These are phyloP conservation scores for Fusarium sororula DNA, from an alignment of 2,329 filamentous ascomycete species.

Conservation along the genomic window DNA sequence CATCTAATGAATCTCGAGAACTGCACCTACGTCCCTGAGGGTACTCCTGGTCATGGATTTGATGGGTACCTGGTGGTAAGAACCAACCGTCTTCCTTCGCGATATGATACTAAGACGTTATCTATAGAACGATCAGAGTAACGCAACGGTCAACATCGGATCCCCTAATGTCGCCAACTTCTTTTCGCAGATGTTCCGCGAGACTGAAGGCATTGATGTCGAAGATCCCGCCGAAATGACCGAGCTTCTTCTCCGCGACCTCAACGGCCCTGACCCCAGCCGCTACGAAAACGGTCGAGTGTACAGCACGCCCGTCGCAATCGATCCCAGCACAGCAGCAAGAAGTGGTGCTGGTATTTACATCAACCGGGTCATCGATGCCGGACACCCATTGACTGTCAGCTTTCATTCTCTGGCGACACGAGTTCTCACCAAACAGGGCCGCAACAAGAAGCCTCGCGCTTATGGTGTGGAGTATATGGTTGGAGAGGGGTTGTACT, in stretches of 20 bases:
- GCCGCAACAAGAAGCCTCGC: background rate
- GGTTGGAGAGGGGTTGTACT: background rate
- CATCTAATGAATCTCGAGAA: background rate
- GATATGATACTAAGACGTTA: fast-evolving
- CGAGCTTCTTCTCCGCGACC: background rate
- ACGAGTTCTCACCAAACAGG: background rate
- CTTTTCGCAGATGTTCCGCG: background rate
- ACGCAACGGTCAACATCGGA: background rate
- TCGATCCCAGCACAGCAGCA: background rate
- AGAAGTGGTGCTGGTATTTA: background rate
- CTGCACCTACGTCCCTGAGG: background rate
- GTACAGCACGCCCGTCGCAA: background rate
- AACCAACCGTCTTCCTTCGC: fast-evolving
- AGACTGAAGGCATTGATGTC: background rate
- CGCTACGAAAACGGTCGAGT: background rate
- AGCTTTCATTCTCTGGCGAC: background rate
- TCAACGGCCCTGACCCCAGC: background rate
- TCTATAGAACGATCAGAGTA: background rate
- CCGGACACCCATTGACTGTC: background rate
- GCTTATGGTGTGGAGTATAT: slow-evolving; percentile 4
- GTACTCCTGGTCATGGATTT: background rate
- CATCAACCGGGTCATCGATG: slow-evolving; percentile 3
- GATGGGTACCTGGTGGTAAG: slow-evolving; percentile 1
- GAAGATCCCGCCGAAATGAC: background rate
- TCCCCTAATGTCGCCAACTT: background rate